These are phyloP conservation scores for Exophiala sp. DNA, from an alignment of 2,329 filamentous ascomycete genomes.

Conservation along the genomic window DNA sequence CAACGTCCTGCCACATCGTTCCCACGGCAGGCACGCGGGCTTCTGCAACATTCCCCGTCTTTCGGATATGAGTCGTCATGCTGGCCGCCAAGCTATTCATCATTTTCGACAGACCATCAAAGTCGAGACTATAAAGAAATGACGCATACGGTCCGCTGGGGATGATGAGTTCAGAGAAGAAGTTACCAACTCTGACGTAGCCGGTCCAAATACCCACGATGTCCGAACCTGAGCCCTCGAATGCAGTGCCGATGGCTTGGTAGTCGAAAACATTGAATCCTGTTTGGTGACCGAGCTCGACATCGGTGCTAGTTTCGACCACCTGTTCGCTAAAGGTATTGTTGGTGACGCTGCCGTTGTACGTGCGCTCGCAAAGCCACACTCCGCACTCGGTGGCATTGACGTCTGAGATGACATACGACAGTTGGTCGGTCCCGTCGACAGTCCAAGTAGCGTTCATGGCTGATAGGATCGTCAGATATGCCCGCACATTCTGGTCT, in stretches of 20 bases:
- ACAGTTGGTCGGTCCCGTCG: neutral
- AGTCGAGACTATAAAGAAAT: neutral
- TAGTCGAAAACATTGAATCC: neutral
- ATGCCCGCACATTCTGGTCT: neutral
- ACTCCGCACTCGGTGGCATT: slow-evolving; percentile 4
- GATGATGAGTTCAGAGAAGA: neutral
- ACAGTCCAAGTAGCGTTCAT: slow-evolving; percentile 1
- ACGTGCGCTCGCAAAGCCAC: neutral
- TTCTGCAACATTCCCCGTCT: too few species aligned
- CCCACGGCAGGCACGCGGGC: neutral
- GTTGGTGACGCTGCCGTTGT: neutral
- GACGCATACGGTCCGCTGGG: neutral
- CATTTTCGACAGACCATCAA: neutral
- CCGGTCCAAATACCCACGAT: too few species aligned
- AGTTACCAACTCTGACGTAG: too few species aligned
- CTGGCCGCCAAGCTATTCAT: neutral
- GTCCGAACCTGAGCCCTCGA: too few species aligned
- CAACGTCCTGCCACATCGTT: slow-evolving; percentile 1
- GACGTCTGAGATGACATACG: neutral
- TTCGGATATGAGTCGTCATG: neutral
- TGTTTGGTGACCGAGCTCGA: neutral
- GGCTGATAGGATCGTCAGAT: neutral
- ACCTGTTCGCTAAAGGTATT: neutral
- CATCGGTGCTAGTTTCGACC: neutral
- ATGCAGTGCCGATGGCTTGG: neutral